Percentiles rank a stretch among this genome's conserved stretches.
Evolutionary conservation across 345 rosid genomes (phyloP).

Genomic region (Kandelia obovata): DNA sequence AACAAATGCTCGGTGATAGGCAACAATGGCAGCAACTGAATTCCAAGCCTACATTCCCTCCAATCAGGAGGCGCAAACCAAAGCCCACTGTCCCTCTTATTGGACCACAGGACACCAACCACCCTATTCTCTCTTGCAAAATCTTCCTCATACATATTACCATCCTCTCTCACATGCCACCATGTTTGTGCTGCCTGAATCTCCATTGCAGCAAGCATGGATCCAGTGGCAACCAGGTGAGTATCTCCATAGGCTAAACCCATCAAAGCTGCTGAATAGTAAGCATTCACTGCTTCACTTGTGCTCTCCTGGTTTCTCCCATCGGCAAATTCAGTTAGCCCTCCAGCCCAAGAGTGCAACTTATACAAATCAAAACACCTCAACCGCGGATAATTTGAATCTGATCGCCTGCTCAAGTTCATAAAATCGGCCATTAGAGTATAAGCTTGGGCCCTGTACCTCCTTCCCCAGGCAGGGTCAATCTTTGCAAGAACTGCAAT

Average conservation of each 20-base stretch:
- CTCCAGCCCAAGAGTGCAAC: conserved; percentile 96
- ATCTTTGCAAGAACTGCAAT: conserved; percentile 85
- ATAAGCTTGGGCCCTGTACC: conserved; percentile 74
- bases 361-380: conserved; percentile 87
- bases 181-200: conserved; percentile 83
- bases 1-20: conserved; percentile 71
- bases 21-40: conserved; percentile 70
- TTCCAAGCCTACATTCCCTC: conserved; percentile 83
- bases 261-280: conserved; percentile 86
- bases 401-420: conserved; percentile 53
- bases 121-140: conserved; percentile 74
- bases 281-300: conserved; percentile 86
- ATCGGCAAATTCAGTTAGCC: conserved; percentile 77
- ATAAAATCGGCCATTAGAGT: conserved; percentile 76
- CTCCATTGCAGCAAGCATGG: conserved; percentile 68
- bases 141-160: conserved; percentile 46
- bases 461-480: conserved; percentile 83
- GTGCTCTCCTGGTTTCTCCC: conserved; percentile 94
- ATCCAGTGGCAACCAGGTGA: conserved; percentile 60
- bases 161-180: conserved; percentile 84
- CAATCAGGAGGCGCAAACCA: conserved; percentile 86
- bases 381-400: conserved; percentile 61
- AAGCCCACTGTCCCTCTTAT: conserved; percentile 81
- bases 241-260: conserved; percentile 93
- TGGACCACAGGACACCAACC: conserved; percentile 85